These are phyloP conservation scores for Bipolaris zeicola DNA, from an alignment of 2,329 filamentous ascomycete species.

Conservation along the genomic window DNA sequence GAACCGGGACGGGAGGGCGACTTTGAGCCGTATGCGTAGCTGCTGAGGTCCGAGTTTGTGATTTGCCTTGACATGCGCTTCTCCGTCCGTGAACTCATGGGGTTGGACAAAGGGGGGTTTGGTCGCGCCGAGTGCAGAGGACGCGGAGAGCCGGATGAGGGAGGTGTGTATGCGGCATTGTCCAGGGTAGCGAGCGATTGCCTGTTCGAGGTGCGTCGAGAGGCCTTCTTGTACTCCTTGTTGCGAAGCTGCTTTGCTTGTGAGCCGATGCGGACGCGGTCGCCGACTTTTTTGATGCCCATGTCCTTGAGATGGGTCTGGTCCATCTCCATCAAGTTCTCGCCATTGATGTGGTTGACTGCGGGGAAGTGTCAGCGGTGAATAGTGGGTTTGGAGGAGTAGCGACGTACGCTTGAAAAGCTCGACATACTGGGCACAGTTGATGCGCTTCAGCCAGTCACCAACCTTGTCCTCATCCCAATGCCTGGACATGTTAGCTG, in stretches of 20 bases:
- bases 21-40: slow-evolving; percentile 57
- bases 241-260: slow-evolving; percentile 58
- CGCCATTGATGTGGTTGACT: slow-evolving; percentile 95
- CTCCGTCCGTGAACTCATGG: slow-evolving; percentile 50
- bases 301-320: slow-evolving; percentile 96
- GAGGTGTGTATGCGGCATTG: slow-evolving; percentile 63
- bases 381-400: neutral
- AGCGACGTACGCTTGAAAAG: slow-evolving; percentile 69
- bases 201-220: slow-evolving; percentile 75
- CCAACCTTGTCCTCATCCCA: slow-evolving; percentile 94
- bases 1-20: slow-evolving; percentile 72
- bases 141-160: slow-evolving; percentile 69
- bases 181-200: slow-evolving; percentile 85
- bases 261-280: slow-evolving; percentile 79
- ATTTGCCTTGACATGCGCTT: slow-evolving; percentile 57
- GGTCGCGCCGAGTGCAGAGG: slow-evolving; percentile 60
- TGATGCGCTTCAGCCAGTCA: slow-evolving; percentile 88
- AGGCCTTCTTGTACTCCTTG: slow-evolving; percentile 55
- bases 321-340: slow-evolving; percentile 95
- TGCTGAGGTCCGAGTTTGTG: slow-evolving; percentile 49
- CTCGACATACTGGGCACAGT: slow-evolving; percentile 91
- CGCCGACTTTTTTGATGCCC: slow-evolving; percentile 96
- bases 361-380: slow-evolving; percentile 24
- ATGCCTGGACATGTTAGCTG: slow-evolving; percentile 49
- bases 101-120: slow-evolving; percentile 47